These are phyloP conservation scores for Candida quercuum DNA, from an alignment of 805 yeast genomes.

Conservation along the genomic window DNA sequence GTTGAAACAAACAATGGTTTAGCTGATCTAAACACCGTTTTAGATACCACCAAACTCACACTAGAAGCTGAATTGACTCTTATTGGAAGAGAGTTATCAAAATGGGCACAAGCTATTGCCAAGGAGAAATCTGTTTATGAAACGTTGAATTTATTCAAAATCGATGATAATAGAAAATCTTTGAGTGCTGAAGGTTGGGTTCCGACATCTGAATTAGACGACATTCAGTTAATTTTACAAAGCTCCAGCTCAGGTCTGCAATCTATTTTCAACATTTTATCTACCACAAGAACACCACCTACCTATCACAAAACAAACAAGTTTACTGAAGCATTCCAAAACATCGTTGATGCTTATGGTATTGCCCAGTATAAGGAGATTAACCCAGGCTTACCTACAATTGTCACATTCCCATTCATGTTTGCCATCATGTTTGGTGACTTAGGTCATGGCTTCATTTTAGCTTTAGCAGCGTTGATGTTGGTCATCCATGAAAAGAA, in stretches of 20 bases:
- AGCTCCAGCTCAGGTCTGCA: constrained; percentile 61
- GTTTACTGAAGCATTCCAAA: constrained; percentile 89
- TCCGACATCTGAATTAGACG: constrained; percentile 68
- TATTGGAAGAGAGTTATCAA: constrained; percentile 65
- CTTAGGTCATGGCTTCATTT: constrained; percentile 87
- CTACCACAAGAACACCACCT: constrained; percentile 80
- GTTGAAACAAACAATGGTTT: constrained; percentile 51
- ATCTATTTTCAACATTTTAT: constrained; percentile 52
- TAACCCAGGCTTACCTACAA: constrained; percentile 92
- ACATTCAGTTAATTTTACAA: constrained; percentile 58
- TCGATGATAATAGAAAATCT: constrained; percentile 69
- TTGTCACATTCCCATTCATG: constrained; percentile 96
- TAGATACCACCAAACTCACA: constrained; percentile 60
- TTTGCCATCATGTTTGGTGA: constrained; percentile 99
- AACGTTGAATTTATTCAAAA: constrained; percentile 74
- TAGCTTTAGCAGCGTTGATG: constrained; percentile 65
- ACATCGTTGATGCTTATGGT: constrained; percentile 93
- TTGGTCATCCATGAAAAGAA: constrained; percentile 71
- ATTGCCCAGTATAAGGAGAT: constrained; percentile 89
- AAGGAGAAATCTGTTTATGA: constrained; percentile 85
- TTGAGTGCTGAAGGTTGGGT: constrained; percentile 97
- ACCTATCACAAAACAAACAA: constrained; percentile 91
- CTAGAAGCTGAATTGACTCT: constrained; percentile 73
- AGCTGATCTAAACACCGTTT: constrained; percentile 58
- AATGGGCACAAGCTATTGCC: constrained; percentile 63